phyloP scores from a whole-genome alignment of 148 eudicot genomes.

The Gaultheria prostrata region DNA sequence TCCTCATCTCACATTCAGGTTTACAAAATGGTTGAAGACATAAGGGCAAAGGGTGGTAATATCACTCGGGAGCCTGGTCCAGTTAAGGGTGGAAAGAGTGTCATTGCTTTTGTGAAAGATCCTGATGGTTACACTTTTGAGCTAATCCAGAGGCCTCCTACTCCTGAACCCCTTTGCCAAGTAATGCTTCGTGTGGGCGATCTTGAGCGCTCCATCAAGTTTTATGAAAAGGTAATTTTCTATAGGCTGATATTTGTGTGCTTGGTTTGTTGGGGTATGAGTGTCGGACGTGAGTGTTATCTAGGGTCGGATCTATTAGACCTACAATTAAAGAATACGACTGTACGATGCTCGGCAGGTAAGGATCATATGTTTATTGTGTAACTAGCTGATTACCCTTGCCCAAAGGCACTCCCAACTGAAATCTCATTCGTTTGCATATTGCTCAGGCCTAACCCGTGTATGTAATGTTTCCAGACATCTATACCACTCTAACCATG shows the following conservation, averaged over 20 bases:
- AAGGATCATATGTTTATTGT: neutral
- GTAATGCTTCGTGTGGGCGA: slow-evolving; percentile 99
- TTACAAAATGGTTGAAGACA: slow-evolving; percentile 73
- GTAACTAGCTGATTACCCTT: neutral
- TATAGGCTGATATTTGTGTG: neutral
- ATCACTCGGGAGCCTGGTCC: slow-evolving; percentile 91
- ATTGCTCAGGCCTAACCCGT: too few relatives aligned
- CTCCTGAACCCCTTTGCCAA: slow-evolving; percentile 96
- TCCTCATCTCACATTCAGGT: slow-evolving; percentile 41
- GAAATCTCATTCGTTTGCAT: too few relatives aligned
- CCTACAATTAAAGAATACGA: too few relatives aligned
- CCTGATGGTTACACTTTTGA: slow-evolving; percentile 95
- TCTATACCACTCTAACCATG: too few relatives aligned
- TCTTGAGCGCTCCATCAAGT: slow-evolving; percentile 86
- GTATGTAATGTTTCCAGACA: too few relatives aligned
- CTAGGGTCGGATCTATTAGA: neutral
- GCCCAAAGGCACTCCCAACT: too few relatives aligned
- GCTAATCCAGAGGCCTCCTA: slow-evolving; percentile 67
- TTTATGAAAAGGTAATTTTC: slow-evolving; percentile 76
- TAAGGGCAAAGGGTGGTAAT: slow-evolving; percentile 74
- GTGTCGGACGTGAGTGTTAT: neutral
- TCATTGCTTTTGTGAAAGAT: slow-evolving; percentile 90
- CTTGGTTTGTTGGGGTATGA: neutral
- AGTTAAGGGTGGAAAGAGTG: slow-evolving; percentile 78
- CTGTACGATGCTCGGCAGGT: neutral